phyloP scores from a whole-genome alignment of 306 rosid genomes.

The Rubus parviflorus region DNA sequence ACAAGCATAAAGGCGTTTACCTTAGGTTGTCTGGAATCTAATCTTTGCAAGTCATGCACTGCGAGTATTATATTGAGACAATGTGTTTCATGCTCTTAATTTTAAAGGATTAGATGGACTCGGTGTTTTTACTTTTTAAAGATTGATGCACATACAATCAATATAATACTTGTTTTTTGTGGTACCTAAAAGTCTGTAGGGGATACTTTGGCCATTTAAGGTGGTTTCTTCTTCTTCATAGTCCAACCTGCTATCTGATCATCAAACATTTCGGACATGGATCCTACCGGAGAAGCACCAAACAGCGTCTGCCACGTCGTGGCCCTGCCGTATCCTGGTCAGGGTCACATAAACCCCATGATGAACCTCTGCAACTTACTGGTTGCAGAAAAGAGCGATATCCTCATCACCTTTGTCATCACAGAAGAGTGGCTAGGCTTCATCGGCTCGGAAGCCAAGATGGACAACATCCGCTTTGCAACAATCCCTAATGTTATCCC shows the following conservation, averaged over 20 bases:
- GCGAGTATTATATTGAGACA: too few species aligned
- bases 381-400: slow-evolving; percentile 11
- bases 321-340: slow-evolving; percentile 46
- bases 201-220: too few species aligned
- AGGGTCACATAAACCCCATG: slow-evolving; percentile 57
- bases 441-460: slow-evolving; percentile 33
- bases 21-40: not conserved
- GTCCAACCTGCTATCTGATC: not conserved
- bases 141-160: too few species aligned
- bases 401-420: slow-evolving; percentile 46
- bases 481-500: slow-evolving; percentile 46
- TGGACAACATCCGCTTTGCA: slow-evolving; percentile 26
- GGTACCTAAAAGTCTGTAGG: too few species aligned
- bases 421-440: slow-evolving; percentile 40
- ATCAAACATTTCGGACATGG: not conserved
- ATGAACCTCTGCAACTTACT: slow-evolving; percentile 45
- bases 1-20: too few species aligned
- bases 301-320: slow-evolving; percentile 24
- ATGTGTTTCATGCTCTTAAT: too few species aligned
- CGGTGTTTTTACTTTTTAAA: too few species aligned
- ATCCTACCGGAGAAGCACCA: not conserved
- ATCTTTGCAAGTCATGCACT: too few species aligned
- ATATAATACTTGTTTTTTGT: too few species aligned
- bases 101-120: too few species aligned
- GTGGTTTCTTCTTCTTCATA: not conserved